phyloP scores from a whole-genome alignment of 371 early-diverging fungal genomes.

The Mucor racemosus region DNA sequence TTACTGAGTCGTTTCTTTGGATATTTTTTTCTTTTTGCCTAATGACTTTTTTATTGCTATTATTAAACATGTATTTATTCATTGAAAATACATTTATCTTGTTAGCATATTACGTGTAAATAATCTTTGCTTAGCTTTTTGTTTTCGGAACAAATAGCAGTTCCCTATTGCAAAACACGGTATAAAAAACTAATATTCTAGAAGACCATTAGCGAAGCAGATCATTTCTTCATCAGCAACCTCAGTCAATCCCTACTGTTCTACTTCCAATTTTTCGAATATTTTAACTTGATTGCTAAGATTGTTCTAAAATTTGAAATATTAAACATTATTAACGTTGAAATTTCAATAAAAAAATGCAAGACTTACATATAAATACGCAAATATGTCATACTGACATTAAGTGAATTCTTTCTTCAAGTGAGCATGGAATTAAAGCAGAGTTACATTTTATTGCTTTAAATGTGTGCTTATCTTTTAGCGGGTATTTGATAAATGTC shows the following conservation, averaged over 20 bases:
- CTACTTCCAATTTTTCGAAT: slow-evolving; percentile 18
- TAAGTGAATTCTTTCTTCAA: slow-evolving; percentile 15
- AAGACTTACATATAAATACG: slow-evolving; percentile 20
- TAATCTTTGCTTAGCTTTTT: slow-evolving; percentile 11
- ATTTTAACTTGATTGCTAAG: slow-evolving; percentile 15
- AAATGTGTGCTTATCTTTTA: slow-evolving; percentile 11
- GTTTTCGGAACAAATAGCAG: slow-evolving; percentile 9
- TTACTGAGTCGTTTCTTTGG: slow-evolving; percentile 12
- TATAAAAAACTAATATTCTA: slow-evolving; percentile 10
- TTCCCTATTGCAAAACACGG: slow-evolving; percentile 7
- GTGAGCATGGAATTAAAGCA: slow-evolving; percentile 3
- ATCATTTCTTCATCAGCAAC: slow-evolving; percentile 24
- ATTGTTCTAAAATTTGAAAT: slow-evolving; percentile 11
- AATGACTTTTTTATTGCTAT: slow-evolving; percentile 8
- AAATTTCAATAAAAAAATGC: slow-evolving; percentile 18
- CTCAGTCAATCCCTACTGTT: slow-evolving; percentile 18
- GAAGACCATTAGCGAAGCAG: slow-evolving; percentile 10
- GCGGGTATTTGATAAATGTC: slow-evolving; percentile 17
- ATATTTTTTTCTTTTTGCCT: slow-evolving; percentile 7
- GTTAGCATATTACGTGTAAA: slow-evolving; percentile 6
- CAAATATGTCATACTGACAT: slow-evolving; percentile 17
- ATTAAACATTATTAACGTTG: slow-evolving; percentile 15
- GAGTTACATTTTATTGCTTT: slow-evolving; percentile 14
- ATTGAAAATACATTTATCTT: slow-evolving; percentile 10
- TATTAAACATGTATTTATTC: slow-evolving; percentile 13